These are phyloP conservation scores for Talaromyces piceae DNA, from an alignment of 2,329 filamentous ascomycete species.

Conservation along the genomic window DNA sequence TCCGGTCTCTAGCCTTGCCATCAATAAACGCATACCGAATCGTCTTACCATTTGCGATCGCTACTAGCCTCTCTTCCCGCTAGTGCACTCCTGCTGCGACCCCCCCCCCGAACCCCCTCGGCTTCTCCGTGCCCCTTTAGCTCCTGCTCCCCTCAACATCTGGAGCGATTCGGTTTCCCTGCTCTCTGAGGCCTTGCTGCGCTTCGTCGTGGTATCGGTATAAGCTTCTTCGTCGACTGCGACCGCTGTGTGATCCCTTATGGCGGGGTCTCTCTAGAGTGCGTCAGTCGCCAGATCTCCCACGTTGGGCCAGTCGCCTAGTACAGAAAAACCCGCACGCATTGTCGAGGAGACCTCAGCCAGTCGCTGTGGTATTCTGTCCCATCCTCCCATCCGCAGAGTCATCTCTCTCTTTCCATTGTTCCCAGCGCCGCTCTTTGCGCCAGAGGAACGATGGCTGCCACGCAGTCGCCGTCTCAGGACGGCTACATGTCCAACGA, in stretches of 20 bases:
- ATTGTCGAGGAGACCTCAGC: not conserved
- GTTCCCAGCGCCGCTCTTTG: not conserved
- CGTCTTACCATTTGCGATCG: not conserved
- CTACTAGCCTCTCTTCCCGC: not conserved
- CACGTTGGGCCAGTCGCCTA: too few species aligned
- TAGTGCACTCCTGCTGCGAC: not conserved
- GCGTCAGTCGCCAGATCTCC: not conserved
- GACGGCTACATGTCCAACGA: slow-evolving; percentile 30
- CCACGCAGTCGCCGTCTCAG: slow-evolving; percentile 32
- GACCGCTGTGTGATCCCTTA: not conserved
- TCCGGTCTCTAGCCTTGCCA: too few species aligned
- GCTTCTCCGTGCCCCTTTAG: not conserved
- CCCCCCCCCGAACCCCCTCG: not conserved
- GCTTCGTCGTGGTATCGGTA: not conserved
- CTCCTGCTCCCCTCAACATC: not conserved
- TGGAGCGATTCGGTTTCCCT: not conserved
- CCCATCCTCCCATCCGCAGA: not conserved
- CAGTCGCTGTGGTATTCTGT: not conserved
- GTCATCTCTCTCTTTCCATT: not conserved
- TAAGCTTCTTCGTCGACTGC: not conserved
- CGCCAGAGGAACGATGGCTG: slow-evolving; percentile 7
- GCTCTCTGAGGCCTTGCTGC: not conserved
- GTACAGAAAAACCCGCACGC: too few species aligned
- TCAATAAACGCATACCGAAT: not conserved
- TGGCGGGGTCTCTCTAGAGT: not conserved